These are phyloP conservation scores for Verticillium alfalfae DNA, from an alignment of 2,329 filamentous ascomycete genomes.

Conservation along the genomic window DNA sequence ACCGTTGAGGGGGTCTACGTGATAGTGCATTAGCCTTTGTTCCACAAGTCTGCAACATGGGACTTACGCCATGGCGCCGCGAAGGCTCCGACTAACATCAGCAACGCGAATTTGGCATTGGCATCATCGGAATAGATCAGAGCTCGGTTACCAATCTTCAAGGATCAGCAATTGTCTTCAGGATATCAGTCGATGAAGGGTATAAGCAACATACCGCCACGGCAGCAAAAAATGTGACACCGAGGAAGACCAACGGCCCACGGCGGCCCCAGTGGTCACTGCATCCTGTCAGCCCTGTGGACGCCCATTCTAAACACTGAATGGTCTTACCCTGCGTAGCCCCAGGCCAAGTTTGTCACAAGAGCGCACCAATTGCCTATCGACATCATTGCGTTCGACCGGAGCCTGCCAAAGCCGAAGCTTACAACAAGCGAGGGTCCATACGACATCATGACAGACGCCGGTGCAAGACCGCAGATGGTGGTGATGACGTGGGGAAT, in stretches of 20 bases:
- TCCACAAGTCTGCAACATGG: neutral
- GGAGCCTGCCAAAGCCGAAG: slow-evolving; percentile 27
- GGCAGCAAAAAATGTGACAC: slow-evolving; percentile 18
- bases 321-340: slow-evolving; percentile 14
- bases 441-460: slow-evolving; percentile 19
- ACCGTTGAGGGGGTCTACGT: slow-evolving; percentile 16
- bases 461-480: slow-evolving; percentile 20
- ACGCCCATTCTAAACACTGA: neutral
- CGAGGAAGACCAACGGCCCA: slow-evolving; percentile 20
- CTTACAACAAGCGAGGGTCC: slow-evolving; percentile 24
- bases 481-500: slow-evolving; percentile 25
- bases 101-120: slow-evolving; percentile 18
- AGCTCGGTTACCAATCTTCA: slow-evolving; percentile 19
- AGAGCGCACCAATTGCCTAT: slow-evolving; percentile 28
- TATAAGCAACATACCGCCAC: slow-evolving; percentile 6
- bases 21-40: neutral
- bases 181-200: too few species aligned
- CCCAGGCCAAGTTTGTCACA: slow-evolving; percentile 24
- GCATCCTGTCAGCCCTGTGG: neutral
- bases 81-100: slow-evolving; percentile 16
- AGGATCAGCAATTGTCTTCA: neutral
- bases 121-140: slow-evolving; percentile 16
- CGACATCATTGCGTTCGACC: slow-evolving; percentile 25
- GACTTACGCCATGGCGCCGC: slow-evolving; percentile 20
- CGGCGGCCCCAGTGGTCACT: slow-evolving; percentile 15